Evolutionary conservation across 1,284 basidiomycete genomes (phyloP).

Genomic region (Ustilago loliicola): DNA sequence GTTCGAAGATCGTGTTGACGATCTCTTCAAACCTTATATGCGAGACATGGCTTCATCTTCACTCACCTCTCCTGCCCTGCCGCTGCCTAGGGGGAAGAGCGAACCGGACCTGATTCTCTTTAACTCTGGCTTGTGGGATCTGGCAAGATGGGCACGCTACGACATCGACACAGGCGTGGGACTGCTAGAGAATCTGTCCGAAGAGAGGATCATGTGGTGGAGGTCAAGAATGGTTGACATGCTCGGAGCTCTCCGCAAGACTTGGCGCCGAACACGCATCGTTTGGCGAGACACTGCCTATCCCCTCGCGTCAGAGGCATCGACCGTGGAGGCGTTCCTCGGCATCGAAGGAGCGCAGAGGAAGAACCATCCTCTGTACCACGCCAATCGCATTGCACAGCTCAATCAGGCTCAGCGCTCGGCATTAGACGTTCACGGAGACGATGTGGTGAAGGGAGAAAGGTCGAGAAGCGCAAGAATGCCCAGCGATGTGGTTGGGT

Average conservation of each 20-base stretch:
- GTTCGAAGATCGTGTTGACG: conserved; percentile 70
- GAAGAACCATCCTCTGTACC: conserved; percentile 63
- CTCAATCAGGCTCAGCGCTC: conserved; percentile 60
- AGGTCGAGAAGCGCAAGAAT: conserved; percentile 40
- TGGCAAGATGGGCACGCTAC: conserved; percentile 70
- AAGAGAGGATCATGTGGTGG: conserved; percentile 70
- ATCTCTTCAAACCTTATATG: conserved; percentile 68
- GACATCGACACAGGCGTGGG: conserved; percentile 62
- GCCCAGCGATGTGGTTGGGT: conserved; percentile 33
- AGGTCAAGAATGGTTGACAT: conserved; percentile 65
- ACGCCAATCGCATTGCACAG: conserved; percentile 61
- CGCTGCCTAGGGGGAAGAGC: conserved; percentile 46
- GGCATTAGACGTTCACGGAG: conserved; percentile 46
- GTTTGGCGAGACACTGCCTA: conserved; percentile 60
- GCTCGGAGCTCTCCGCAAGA: conserved; percentile 42
- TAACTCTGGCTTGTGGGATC: conserved; percentile 70
- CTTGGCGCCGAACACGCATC: conserved; percentile 42
- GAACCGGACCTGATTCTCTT: conserved; percentile 71
- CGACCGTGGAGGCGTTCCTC: conserved; percentile 59
- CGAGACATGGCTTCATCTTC: conserved; percentile 25
- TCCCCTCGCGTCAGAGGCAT: conserved; percentile 47
- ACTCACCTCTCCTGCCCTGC: conserved; percentile 40
- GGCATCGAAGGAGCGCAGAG: conserved; percentile 38
- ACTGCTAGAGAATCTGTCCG: conserved; percentile 61
- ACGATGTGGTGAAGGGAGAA: conserved; percentile 59